These are phyloP conservation scores for Isabelozyma gotoi DNA, from an alignment of 805 yeast genomes.

Conservation along the genomic window DNA sequence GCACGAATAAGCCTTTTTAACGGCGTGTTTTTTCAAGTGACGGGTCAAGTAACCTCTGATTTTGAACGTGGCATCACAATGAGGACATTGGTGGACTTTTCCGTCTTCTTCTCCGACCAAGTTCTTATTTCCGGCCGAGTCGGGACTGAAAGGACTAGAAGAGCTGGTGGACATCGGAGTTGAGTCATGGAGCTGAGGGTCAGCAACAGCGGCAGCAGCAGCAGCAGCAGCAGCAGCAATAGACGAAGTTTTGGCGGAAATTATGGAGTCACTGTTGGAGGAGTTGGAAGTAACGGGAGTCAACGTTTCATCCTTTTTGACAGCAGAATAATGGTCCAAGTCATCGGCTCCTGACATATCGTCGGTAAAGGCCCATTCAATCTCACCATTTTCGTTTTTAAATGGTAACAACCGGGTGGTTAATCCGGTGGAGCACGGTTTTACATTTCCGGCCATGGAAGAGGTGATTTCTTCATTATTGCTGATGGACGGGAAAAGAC, in stretches of 20 bases:
- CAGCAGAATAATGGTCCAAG: constrained; percentile 25
- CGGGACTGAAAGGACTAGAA: constrained; percentile 16
- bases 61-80: constrained; percentile 49
- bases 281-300: constrained; percentile 41
- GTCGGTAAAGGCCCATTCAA: constrained; percentile 57
- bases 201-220: too few relatives aligned
- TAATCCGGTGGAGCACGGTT: constrained; percentile 50
- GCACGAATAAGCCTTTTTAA: constrained; percentile 52
- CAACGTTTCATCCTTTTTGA: constrained; percentile 10
- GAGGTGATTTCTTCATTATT: constrained; percentile 4
- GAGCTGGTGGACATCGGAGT: constrained; percentile 34
- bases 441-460: constrained; percentile 8
- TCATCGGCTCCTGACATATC: constrained; percentile 27
- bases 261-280: constrained; percentile 32
- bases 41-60: constrained; percentile 56
- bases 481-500: constrained; percentile 11
- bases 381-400: constrained; percentile 52
- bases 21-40: constrained; percentile 53
- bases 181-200: constrained; percentile 5
- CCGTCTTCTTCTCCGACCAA: constrained; percentile 12
- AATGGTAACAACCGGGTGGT: constrained; percentile 52
- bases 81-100: constrained; percentile 42
- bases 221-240: too few relatives aligned
- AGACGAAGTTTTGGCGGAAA: constrained; percentile 16
- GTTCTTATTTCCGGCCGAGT: constrained; percentile 7